These are phyloP conservation scores for Thalassiosira livingstoniorum DNA, from an alignment of 352 stramenopile species.

Conservation along the genomic window DNA sequence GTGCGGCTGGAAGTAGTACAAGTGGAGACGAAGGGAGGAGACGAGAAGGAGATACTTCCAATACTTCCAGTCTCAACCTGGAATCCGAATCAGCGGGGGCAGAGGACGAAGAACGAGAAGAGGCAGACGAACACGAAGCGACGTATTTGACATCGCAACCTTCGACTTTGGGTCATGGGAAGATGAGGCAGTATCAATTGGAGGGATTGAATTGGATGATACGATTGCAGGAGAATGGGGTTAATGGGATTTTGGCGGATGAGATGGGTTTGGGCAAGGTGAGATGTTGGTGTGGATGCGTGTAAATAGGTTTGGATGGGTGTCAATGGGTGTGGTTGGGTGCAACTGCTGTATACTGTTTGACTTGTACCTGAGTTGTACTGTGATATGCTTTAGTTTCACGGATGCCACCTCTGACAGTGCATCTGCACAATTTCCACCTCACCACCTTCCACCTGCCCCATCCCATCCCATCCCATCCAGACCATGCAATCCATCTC, in stretches of 20 bases:
- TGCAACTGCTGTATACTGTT: too few species aligned
- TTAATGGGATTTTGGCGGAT: conserved; percentile 98
- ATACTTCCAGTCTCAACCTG: too few species aligned
- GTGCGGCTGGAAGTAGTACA: not conserved
- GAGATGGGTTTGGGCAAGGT: conserved; percentile 89
- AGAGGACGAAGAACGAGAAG: conserved; percentile 70
- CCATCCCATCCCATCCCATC: too few species aligned
- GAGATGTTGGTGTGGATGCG: not conserved
- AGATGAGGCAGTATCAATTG: conserved; percentile 91
- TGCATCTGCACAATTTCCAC: too few species aligned
- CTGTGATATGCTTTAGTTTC: too few species aligned
- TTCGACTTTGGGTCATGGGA: conserved; percentile 90
- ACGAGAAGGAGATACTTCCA: not conserved
- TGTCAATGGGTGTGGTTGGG: too few species aligned
- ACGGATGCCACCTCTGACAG: too few species aligned
- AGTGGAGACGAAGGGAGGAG: not conserved
- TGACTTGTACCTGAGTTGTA: too few species aligned
- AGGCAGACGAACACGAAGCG: conserved; percentile 80
- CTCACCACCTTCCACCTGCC: too few species aligned
- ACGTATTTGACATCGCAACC: conserved; percentile 90
- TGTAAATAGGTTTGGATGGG: too few species aligned
- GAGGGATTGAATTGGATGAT: conserved; percentile 99
- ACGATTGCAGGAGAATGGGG: conserved; percentile 96
- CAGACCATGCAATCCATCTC: conserved; percentile 98
- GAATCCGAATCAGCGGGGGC: conserved; percentile 43